These are phyloP conservation scores for Mycosphaerelloides madeirae DNA, from an alignment of 2,329 filamentous ascomycete species.

Conservation along the genomic window DNA sequence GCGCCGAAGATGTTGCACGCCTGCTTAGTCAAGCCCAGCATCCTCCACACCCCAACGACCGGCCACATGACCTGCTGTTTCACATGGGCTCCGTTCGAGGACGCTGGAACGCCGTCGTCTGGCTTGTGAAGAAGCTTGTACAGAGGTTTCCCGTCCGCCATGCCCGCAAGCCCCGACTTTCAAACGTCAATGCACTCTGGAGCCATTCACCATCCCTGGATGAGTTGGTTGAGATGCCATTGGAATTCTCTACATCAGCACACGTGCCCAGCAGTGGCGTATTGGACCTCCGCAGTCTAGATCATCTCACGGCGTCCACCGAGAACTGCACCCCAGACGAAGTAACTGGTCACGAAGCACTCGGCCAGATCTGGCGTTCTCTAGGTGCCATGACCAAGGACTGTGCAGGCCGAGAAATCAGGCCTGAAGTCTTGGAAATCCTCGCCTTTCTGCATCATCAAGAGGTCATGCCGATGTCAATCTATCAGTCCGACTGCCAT, in stretches of 20 bases:
- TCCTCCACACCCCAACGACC: slow-evolving; percentile 1
- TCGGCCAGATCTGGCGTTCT: slow-evolving; percentile 45
- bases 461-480: slow-evolving; percentile 43
- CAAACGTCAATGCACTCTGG: slow-evolving; percentile 11
- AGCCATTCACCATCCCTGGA: slow-evolving; percentile 8
- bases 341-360: slow-evolving; percentile 32
- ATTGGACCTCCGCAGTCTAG: slow-evolving; percentile 4
- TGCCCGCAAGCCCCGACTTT: background rate
- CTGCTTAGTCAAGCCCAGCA: slow-evolving; percentile 25
- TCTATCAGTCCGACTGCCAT: slow-evolving; percentile 38
- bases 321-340: slow-evolving; percentile 3
- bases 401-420: slow-evolving; percentile 29
- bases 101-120: slow-evolving; percentile 42
- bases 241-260: background rate
- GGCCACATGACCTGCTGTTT: slow-evolving; percentile 35
- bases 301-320: slow-evolving; percentile 1
- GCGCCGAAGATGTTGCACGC: slow-evolving; percentile 21
- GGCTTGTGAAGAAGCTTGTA: slow-evolving; percentile 42
- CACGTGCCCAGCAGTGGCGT: background rate
- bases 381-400: slow-evolving; percentile 44
- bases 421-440: slow-evolving; percentile 44
- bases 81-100: slow-evolving; percentile 37
- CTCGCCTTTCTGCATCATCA: slow-evolving; percentile 46
- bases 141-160: slow-evolving; percentile 26
- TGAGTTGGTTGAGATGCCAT: slow-evolving; percentile 10